Evolutionary conservation across 352 stramenopile species (phyloP).

Genomic region (Phytophthora litchii): DNA sequence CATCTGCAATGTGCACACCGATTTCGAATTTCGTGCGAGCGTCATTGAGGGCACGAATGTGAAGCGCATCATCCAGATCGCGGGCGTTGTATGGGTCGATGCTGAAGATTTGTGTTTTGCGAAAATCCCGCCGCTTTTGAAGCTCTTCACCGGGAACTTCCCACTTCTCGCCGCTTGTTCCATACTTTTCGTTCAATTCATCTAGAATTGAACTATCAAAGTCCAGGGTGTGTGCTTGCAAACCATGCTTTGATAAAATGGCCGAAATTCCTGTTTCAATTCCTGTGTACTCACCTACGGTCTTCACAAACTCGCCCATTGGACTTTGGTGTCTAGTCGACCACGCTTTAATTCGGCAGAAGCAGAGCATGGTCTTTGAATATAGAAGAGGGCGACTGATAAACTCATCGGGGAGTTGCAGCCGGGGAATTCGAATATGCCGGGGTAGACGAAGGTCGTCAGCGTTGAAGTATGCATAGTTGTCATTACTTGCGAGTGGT

Average conservation of each 20-base stretch:
- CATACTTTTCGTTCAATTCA: slow-evolving; percentile 82
- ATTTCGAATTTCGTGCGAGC: slow-evolving; percentile 83
- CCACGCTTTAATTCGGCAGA: slow-evolving; percentile 75
- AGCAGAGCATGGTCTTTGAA: slow-evolving; percentile 74
- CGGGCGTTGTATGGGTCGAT: slow-evolving; percentile 97
- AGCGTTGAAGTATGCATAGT: slow-evolving; percentile 77
- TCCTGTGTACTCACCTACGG: slow-evolving; percentile 70
- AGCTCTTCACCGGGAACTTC: slow-evolving; percentile 83
- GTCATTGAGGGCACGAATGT: slow-evolving; percentile 82
- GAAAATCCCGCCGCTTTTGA: slow-evolving; percentile 90
- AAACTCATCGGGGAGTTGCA: slow-evolving; percentile 77
- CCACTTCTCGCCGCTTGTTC: slow-evolving; percentile 73
- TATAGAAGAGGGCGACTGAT: slow-evolving; percentile 60
- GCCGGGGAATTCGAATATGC: slow-evolving; percentile 70
- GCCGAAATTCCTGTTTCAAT: slow-evolving; percentile 92
- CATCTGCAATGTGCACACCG: slow-evolving; percentile 98
- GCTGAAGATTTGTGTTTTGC: slow-evolving; percentile 93
- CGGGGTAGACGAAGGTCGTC: slow-evolving; percentile 68
- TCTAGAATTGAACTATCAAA: slow-evolving; percentile 70
- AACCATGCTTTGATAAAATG: slow-evolving; percentile 91
- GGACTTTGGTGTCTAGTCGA: slow-evolving; percentile 62
- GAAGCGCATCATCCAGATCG: slow-evolving; percentile 97
- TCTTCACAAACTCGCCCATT: slow-evolving; percentile 79
- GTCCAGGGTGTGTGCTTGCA: slow-evolving; percentile 79
- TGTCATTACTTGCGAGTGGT: slow-evolving; percentile 51